phyloP scores from a whole-genome alignment of 2,329 filamentous ascomycete species.

The Diaporthe sp. region DNA sequence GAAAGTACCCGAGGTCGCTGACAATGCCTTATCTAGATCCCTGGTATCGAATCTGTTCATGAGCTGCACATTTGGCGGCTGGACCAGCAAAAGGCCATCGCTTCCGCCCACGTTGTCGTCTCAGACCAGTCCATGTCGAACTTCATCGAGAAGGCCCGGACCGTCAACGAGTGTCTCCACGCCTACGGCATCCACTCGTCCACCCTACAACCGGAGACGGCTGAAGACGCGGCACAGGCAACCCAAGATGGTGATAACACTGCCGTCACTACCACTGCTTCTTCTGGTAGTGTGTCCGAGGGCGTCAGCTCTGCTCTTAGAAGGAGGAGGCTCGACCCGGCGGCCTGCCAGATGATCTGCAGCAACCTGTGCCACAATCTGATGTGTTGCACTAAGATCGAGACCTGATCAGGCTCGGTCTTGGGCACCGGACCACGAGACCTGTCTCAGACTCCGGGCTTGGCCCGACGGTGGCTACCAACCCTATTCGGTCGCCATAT shows the following conservation, averaged over 20 bases:
- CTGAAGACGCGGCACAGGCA: slow-evolving; percentile 34
- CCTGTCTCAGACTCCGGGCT: background rate
- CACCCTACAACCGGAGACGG: slow-evolving; percentile 77
- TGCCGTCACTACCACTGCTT: slow-evolving; percentile 14
- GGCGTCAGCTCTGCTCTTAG: slow-evolving; percentile 39
- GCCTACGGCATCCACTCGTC: slow-evolving; percentile 80
- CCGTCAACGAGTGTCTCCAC: slow-evolving; percentile 77
- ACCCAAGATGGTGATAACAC: slow-evolving; percentile 16
- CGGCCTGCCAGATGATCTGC: slow-evolving; percentile 65
- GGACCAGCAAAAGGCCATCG: slow-evolving; percentile 77
- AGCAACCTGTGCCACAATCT: slow-evolving; percentile 63
- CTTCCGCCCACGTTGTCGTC: slow-evolving; percentile 77
- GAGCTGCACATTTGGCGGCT: slow-evolving; percentile 82
- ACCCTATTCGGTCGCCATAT: too few relatives aligned
- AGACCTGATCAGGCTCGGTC: slow-evolving; percentile 6
- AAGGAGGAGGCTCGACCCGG: slow-evolving; percentile 44
- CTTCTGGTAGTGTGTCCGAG: slow-evolving; percentile 32
- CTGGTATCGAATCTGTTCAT: slow-evolving; percentile 75
- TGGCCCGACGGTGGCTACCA: background rate
- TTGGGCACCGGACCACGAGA: too few relatives aligned
- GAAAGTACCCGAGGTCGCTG: background rate
- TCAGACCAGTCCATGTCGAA: slow-evolving; percentile 65
- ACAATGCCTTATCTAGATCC: slow-evolving; percentile 60
- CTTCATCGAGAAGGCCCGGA: slow-evolving; percentile 72
- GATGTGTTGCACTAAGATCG: slow-evolving; percentile 60